These are phyloP conservation scores for Albizia julibrissin DNA, from an alignment of 306 rosid genomes.

Conservation along the genomic window DNA sequence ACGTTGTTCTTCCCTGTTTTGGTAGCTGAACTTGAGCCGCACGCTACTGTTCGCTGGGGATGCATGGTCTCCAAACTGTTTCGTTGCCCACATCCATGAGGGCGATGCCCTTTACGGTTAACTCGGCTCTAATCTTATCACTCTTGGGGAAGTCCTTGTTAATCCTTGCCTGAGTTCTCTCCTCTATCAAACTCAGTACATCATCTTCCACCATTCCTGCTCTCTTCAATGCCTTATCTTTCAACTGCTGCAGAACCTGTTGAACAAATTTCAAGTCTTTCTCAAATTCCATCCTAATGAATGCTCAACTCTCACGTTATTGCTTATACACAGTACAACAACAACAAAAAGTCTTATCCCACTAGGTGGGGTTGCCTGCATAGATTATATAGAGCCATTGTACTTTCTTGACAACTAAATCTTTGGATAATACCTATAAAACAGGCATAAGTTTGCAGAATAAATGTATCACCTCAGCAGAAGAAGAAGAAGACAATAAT, in stretches of 20 bases:
- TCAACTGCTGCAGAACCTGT: slow-evolving; percentile 84
- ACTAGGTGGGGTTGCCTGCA: not conserved
- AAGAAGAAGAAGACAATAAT: slow-evolving; percentile 56
- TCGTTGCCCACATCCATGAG: slow-evolving; percentile 89
- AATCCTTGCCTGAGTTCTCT: slow-evolving; percentile 76
- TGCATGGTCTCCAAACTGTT: slow-evolving; percentile 81
- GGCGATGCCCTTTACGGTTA: slow-evolving; percentile 76
- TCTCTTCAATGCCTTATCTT: slow-evolving; percentile 76
- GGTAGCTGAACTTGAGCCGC: slow-evolving; percentile 29
- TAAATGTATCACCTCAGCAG: slow-evolving; percentile 61
- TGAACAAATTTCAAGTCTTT: slow-evolving; percentile 26
- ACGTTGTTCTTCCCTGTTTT: not conserved
- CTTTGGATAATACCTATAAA: no score
- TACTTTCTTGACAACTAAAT: no score
- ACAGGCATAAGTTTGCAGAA: slow-evolving; percentile 1
- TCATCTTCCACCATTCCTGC: slow-evolving; percentile 73
- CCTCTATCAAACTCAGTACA: slow-evolving; percentile 60
- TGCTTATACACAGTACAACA: not conserved
- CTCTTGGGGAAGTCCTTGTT: slow-evolving; percentile 72
- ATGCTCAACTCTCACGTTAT: not conserved
- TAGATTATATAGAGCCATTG: no score
- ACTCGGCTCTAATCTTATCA: slow-evolving; percentile 71
- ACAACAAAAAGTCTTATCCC: no score
- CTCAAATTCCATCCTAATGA: not conserved
- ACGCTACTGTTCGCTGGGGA: slow-evolving; percentile 39